Conservation (phyloP, 768 basidiomycete species). For the Boletus tylopilopsis region DNA sequence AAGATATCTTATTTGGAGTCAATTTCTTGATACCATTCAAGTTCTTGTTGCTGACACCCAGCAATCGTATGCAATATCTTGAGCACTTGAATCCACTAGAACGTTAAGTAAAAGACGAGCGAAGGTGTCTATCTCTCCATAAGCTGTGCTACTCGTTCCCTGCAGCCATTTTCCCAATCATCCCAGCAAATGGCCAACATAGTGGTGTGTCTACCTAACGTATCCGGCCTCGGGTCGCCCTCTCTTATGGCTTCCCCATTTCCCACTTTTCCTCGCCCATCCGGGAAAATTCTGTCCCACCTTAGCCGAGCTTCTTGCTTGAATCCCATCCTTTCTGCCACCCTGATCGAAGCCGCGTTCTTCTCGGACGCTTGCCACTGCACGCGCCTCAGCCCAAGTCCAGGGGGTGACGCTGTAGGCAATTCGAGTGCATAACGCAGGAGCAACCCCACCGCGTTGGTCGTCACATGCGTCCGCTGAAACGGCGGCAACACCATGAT, state of each 20-base stretch:
- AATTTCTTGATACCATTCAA: background rate
- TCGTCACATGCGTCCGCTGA: conserved; percentile 61
- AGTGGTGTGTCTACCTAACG: conserved; percentile 35
- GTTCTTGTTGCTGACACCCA: too few relatives aligned
- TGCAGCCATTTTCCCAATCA: conserved; percentile 21
- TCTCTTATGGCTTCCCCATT: conserved; percentile 34
- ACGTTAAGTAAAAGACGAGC: too few relatives aligned
- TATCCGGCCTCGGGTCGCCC: conserved; percentile 22
- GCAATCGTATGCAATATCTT: background rate
- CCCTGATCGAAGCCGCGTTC: conserved; percentile 46
- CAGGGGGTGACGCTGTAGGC: conserved; percentile 32
- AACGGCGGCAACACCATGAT: conserved; percentile 53
- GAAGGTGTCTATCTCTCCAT: conserved; percentile 4
- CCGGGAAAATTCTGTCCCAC: conserved; percentile 51
- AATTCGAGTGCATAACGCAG: conserved; percentile 45
- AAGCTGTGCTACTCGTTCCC: conserved; percentile 1
- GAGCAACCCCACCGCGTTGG: conserved; percentile 48
- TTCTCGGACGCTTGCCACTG: conserved; percentile 53
- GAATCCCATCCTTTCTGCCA: conserved; percentile 62
- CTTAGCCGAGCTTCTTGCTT: conserved; percentile 46
- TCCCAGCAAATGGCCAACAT: conserved; percentile 43
- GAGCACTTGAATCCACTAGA: too few relatives aligned
- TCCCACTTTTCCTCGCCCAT: conserved; percentile 33
- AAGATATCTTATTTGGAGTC: background rate
- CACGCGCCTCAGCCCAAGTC: conserved; percentile 56